Base-by-base conservation (phyloP, 495 filamentous ascomycete species). In the Penicillium bialowiezense region DNA sequence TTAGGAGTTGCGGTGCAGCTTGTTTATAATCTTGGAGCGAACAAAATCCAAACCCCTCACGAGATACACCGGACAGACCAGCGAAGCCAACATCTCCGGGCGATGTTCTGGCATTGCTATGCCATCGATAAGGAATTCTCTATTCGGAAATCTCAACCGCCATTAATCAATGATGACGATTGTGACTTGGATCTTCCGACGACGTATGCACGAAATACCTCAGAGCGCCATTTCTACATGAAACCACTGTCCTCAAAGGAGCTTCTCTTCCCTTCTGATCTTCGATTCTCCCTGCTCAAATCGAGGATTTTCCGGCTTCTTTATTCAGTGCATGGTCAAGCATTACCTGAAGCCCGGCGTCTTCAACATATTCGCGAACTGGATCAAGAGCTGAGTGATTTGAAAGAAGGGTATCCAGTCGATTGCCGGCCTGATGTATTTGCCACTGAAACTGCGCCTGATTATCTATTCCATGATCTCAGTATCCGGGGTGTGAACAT, bases 51-150 rank as follows among this genome's bases (percentile, higher is more conserved):
- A 44, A 20, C 31, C 1, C 15, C 44, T 15, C 23, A 35, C 8
- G 43, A 47, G 35, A 14, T 28, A 34, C 50, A 34, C 4, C 28
- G 38, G 8, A 45, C 35, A 23, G 28, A 54, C 3, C 39, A 51
- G 7, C 47, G 44, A 1, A 50, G 43, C 14, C 51, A 56, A 29
- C 67, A 71, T 52, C 24, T 64, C 5, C 65, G 67, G 3, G 56
- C 49, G 20, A 33, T 69, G 0, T 72, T 72, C 51, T 71, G 69
- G 69, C 48, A 65, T 7, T 66, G 60, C 42, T 72, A 71, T 45
- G 48, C 48, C 10, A 38, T 62, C 10, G 70, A 71, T 38, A 70
- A 66, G 21, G 60, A 69, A 39, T 48, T 67, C 17, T 62, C 62
- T 7, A 61, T 67, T 10, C 61, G 64, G 9, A 53, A 54, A 21